Evolutionary conservation across 345 rosid species (phyloP), one percentile per base, ranked within the genome.

Genomic region (Toxicodendron radicans): DNA sequence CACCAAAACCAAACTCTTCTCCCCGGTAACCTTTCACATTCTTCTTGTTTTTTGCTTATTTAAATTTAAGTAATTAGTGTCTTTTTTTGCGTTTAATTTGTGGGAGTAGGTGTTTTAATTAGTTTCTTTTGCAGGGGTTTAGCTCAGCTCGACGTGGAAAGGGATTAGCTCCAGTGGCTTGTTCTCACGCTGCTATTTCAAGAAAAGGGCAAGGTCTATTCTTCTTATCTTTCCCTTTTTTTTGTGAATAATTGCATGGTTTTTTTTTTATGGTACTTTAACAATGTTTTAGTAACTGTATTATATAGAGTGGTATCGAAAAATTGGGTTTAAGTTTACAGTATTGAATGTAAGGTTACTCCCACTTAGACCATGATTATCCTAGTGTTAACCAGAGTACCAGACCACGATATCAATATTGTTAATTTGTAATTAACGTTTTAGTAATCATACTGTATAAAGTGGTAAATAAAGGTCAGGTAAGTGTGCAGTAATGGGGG

Each of bases 201-300:
- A 49, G 73, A 69, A 38, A 56, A 57, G 71, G 67, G 58, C 83
- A 71, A 75, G 85, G 79, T 76, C 41, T 54, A 27, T 49, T 17
- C 17, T 10, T 10, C 41, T 56, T 1, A 51, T 20, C 11, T 35
- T 4, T 35, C 35, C 24, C 8, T 58, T 32, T 33, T 1, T 35
- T 33, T 51, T 45, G 53, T n/a, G 11, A 18, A 48, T 68, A 5
- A 35, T 30, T 49, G 10, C 10, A 5, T 49, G 2, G 30, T 16
- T 13, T 27, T 59, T 6, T 27, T 66, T 63, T 68, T 12, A 20
- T 38, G 9, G 9, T 38, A 27, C 2, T 27, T 27, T 27, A 27
- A 27, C 30, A 27, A 27, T 27, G 30, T 27, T 27, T 27, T 27
- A 27, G 30, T 27, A 27, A 27, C 30, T 27, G 2, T 27, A 27